A percentile compares a stretch with the other conserved stretches of the same genome.
Evolutionary conservation across 2,329 filamentous ascomycete genomes (phyloP).

Genomic region (Cercospora berteroae): DNA sequence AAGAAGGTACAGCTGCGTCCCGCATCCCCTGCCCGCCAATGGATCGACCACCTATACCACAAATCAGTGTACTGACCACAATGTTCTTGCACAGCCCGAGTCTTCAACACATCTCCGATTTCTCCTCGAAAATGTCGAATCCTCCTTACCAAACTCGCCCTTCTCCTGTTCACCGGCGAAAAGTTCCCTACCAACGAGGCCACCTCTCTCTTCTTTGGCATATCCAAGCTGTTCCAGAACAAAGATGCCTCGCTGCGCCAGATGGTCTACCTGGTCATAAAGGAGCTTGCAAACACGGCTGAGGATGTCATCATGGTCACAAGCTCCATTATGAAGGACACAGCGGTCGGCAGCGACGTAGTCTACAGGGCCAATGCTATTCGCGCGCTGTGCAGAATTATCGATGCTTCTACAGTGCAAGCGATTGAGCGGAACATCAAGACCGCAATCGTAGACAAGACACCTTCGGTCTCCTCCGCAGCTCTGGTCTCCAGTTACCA

Average conservation of each 20-base stretch:
- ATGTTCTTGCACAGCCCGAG: slow-evolving; percentile 63
- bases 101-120: slow-evolving; percentile 97
- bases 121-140: slow-evolving; percentile 97
- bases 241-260: slow-evolving; percentile 97
- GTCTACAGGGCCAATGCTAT: slow-evolving; percentile 96
- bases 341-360: slow-evolving; percentile 88
- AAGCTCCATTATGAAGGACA: slow-evolving; percentile 99
- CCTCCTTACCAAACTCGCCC: slow-evolving; percentile 92
- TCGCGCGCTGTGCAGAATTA: slow-evolving; percentile 90
- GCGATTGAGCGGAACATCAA: slow-evolving; percentile 98
- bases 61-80: slow-evolving; percentile 18
- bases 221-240: slow-evolving; percentile 99
- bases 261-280: slow-evolving; percentile 98
- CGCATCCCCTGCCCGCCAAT: slow-evolving; percentile 6
- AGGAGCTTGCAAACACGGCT: slow-evolving; percentile 91
- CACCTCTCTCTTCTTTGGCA: slow-evolving; percentile 96
- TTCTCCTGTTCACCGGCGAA: slow-evolving; percentile 94
- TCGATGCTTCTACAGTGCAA: slow-evolving; percentile 93
- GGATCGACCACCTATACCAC: slow-evolving; percentile 6
- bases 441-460: slow-evolving; percentile 98
- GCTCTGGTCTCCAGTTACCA: slow-evolving; percentile 97
- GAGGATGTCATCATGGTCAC: slow-evolving; percentile 99
- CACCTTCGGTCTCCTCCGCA: slow-evolving; percentile 92
- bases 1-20: slow-evolving; percentile 69
- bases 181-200: slow-evolving; percentile 96